phyloP scores from a whole-genome alignment of 129 eudicot species.

The Flaveria brownii region DNA sequence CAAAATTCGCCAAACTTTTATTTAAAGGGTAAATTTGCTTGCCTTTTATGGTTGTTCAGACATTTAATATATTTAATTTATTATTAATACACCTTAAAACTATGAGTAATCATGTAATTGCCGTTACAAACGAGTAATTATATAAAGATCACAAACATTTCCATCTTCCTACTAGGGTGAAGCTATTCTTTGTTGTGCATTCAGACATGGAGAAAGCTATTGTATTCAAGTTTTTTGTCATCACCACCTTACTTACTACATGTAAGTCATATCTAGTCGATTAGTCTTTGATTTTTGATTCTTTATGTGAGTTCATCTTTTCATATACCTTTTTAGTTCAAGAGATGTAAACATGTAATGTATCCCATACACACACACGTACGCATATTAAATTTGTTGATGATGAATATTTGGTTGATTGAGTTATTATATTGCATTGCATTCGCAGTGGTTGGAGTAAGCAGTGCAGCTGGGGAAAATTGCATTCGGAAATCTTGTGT shows the following conservation, averaged over 20 bases:
- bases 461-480: background rate
- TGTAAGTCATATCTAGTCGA: background rate
- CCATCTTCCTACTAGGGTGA: background rate
- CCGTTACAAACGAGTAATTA: no score
- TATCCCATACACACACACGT: no score
- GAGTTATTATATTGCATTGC: background rate
- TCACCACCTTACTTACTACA: background rate
- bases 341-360: no score
- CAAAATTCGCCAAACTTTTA: no score
- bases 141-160: background rate
- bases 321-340: background rate
- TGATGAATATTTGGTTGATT: background rate
- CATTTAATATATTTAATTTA: no score
- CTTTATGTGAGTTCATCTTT: background rate
- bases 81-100: no score
- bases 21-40: constrained; percentile 1
- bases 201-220: background rate
- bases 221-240: background rate
- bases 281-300: background rate
- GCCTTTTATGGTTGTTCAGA: background rate
- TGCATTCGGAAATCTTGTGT: background rate
- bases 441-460: background rate
- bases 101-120: no score
- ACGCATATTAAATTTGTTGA: background rate
- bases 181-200: background rate